A percentile compares a stretch with the other conserved stretches of the same genome.
Conservation (phyloP, 192 early-diverging fungal genomes). For the Ambispora gerdemannii region DNA sequence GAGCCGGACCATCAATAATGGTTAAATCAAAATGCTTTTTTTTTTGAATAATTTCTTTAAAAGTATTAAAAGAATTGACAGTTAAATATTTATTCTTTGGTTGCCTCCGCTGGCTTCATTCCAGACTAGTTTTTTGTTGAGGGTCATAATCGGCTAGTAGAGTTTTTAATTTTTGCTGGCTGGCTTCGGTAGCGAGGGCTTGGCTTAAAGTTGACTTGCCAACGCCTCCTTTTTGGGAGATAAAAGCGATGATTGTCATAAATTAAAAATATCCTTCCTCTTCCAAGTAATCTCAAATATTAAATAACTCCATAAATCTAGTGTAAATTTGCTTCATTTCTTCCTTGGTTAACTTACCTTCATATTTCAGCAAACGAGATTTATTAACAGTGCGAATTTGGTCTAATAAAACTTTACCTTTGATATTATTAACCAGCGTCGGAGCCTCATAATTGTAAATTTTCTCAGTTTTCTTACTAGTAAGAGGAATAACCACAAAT, state of each 20-base stretch:
- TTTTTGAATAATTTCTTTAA: not conserved
- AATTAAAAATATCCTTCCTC: not conserved
- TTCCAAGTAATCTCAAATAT: not conserved
- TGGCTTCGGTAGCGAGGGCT: no score
- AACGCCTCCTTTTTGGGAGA: no score
- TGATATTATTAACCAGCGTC: not conserved
- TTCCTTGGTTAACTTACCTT: not conserved
- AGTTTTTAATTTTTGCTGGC: no score
- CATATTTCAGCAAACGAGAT: not conserved
- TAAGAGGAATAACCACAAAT: not conserved
- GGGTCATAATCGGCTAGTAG: no score
- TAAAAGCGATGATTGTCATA: not conserved
- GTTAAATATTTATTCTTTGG: slow-evolving; percentile 9
- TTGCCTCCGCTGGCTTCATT: not conserved
- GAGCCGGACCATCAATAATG: slow-evolving; percentile 10
- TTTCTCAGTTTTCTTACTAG: not conserved
- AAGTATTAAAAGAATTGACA: not conserved
- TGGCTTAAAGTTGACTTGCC: no score
- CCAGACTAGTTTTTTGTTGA: not conserved
- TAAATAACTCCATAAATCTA: not conserved
- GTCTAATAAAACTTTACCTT: not conserved
- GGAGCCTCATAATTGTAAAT: not conserved
- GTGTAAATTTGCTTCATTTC: not conserved
- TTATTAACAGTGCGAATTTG: not conserved
- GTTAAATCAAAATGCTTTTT: slow-evolving; percentile 1